Base-by-base conservation (phyloP, 495 filamentous ascomycete species). In the Filosporella fistucella region DNA sequence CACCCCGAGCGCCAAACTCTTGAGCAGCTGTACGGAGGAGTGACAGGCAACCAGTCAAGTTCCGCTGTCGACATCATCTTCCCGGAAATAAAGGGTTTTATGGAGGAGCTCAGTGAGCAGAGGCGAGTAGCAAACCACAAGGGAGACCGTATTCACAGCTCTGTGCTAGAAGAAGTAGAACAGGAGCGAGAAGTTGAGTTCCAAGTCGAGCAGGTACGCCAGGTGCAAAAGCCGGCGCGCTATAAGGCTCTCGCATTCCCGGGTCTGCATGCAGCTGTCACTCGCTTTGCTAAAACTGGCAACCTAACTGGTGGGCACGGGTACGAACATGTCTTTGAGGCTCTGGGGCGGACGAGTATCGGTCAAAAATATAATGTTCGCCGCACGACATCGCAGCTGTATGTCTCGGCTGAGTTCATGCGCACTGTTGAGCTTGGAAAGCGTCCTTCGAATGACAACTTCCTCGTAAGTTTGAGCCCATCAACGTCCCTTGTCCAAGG, bases 1-100 rank as follows among this genome's bases (percentile, higher is more conserved):
- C 62, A 67, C 12, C 49, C 59, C 0, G 75, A 79, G 45, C 61
- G 61, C 21, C 69, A 72, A 24, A 66, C 71, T 1, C 56, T 77
- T 6, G 62, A 70, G 33, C 54, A 71, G 32, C 66, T 77, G 0
- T 78, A 78, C 43, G 54, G 56, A 25, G 60, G 63, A 0, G 60
- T 55, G 22, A 35, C 32, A 35, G 51, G 46, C 4, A 33, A 32
- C 0, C 51, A 50, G 36, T 28, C 58, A 17, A 18, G 13, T 3
- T 26, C 39, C n/a, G 21, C 14, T 17, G 28, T 42, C 2, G 41
- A 40, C 16, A 34, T 23, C 24, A 38, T 32, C 0, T 60, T 42
- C 24, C 47, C 54, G 9, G 30, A 51, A 13, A 28, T 70, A 17
- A 3, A 20, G 26, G 4, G 12, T 14, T 62, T 58, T 44, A 58